A percentile compares a stretch with the other conserved stretches of the same genome.
These are phyloP conservation scores for Westerdykella sp. DNA, from an alignment of 2,329 filamentous ascomycete genomes.

Conservation along the genomic window DNA sequence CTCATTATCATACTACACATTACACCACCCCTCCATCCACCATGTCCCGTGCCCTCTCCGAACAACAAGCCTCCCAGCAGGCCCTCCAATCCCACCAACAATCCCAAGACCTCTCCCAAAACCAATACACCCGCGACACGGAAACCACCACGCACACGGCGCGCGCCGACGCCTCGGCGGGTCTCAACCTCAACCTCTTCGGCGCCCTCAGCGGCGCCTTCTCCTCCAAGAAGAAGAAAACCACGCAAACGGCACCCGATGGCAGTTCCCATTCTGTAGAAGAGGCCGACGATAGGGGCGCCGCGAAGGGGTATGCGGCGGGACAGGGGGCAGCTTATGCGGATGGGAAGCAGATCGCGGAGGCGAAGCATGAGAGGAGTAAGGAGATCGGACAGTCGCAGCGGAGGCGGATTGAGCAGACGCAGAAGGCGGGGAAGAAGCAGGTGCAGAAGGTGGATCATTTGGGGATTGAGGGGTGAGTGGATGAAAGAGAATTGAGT, in stretches of 20 bases:
- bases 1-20: too few species aligned
- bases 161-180: conserved; percentile 26
- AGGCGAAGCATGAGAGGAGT: conserved; percentile 11
- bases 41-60: conserved; percentile 21
- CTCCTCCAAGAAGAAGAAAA: conserved; percentile 25
- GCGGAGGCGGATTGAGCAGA: conserved; percentile 11
- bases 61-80: conserved; percentile 18
- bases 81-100: background rate
- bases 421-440: conserved; percentile 7
- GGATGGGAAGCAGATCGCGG: conserved; percentile 7
- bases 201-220: conserved; percentile 31
- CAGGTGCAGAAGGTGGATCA: conserved; percentile 24
- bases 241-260: conserved; percentile 23
- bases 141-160: conserved; percentile 28
- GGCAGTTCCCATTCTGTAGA: conserved; percentile 16
- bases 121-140: conserved; percentile 10
- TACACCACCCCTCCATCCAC: background rate
- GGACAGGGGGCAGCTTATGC: conserved; percentile 21
- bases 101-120: background rate
- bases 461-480: conserved; percentile 29
- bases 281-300: conserved; percentile 1
- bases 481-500: background rate
- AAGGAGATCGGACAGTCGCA: conserved; percentile 5
- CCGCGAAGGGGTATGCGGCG: conserved; percentile 14
- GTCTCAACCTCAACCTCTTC: conserved; percentile 34